Evolutionary conservation across 176 grass and related monocot species (phyloP).

Genomic region (Juncus effusus): DNA sequence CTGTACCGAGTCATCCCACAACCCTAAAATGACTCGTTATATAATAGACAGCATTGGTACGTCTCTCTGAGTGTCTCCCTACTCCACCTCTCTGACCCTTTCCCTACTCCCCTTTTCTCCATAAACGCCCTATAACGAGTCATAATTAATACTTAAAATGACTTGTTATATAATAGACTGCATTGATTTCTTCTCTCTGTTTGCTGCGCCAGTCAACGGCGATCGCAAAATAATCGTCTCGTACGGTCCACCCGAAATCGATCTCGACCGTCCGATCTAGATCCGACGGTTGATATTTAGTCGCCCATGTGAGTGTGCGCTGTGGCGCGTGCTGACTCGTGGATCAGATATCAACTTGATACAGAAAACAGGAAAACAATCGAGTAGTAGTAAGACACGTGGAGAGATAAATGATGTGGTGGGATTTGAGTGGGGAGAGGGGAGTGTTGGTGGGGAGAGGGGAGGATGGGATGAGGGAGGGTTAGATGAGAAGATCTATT

Average conservation of each 20-base stretch:
- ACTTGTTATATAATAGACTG: no score
- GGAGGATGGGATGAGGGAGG: background rate
- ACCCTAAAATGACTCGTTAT: no score
- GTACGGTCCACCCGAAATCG: background rate
- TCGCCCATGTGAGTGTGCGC: conserved; percentile 11
- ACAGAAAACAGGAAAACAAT: conserved; percentile 14
- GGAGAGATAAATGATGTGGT: background rate
- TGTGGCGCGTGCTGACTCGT: conserved; percentile 14
- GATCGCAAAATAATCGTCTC: conserved; percentile 31
- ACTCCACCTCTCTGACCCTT: no score
- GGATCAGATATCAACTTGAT: background rate
- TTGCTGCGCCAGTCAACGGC: conserved; percentile 49
- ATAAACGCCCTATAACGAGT: no score
- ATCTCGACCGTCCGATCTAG: conserved; percentile 4
- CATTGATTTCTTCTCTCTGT: no score
- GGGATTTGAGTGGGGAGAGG: background rate
- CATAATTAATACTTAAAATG: no score
- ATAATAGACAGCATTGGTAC: no score
- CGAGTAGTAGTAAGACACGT: background rate
- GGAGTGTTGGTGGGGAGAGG: background rate
- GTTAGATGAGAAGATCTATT: conserved; percentile 24
- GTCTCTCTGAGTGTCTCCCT: background rate
- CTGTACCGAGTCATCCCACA: no score
- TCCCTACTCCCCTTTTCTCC: no score
- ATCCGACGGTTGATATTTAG: background rate